Percentiles rank a stretch among this genome's conserved stretches.
phyloP scores from a whole-genome alignment of 805 yeast genomes.

The Candida rishiriensis region DNA sequence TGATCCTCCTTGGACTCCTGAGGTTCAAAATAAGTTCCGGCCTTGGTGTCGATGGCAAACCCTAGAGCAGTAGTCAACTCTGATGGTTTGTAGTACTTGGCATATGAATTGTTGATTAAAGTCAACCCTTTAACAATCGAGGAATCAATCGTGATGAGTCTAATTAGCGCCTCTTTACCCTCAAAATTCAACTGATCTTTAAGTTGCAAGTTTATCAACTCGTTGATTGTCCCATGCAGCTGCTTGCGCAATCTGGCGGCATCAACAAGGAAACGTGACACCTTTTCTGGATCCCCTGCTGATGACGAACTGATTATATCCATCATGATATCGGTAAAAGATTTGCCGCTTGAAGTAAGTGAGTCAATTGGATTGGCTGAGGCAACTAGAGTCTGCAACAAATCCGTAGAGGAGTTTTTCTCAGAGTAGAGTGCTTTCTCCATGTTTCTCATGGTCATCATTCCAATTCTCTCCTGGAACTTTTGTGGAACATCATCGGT shows the following conservation, averaged over 20 bases:
- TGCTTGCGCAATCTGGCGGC: constrained; percentile 36
- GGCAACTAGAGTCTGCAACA: not conserved
- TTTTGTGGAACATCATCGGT: constrained; percentile 54
- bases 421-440: constrained; percentile 44
- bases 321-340: constrained; percentile 21
- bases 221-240: constrained; percentile 48
- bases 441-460: constrained; percentile 80
- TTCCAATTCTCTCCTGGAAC: constrained; percentile 67
- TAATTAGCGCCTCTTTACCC: constrained; percentile 71
- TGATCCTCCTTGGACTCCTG: too few species aligned
- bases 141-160: constrained; percentile 65
- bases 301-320: constrained; percentile 16
- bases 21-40: too few species aligned
- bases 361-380: constrained; percentile 1
- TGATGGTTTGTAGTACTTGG: constrained; percentile 4
- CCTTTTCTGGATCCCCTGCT: constrained; percentile 11
- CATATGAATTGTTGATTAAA: constrained; percentile 18
- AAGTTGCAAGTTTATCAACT: constrained; percentile 53
- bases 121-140: constrained; percentile 56
- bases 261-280: constrained; percentile 33
- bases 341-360: constrained; percentile 1
- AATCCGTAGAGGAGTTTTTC: not conserved
- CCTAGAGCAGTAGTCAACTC: not conserved
- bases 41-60: constrained; percentile 8
- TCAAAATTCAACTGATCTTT: constrained; percentile 52